Conservation (phyloP, 768 basidiomycete species). For the Phylloporus arenicola region DNA sequence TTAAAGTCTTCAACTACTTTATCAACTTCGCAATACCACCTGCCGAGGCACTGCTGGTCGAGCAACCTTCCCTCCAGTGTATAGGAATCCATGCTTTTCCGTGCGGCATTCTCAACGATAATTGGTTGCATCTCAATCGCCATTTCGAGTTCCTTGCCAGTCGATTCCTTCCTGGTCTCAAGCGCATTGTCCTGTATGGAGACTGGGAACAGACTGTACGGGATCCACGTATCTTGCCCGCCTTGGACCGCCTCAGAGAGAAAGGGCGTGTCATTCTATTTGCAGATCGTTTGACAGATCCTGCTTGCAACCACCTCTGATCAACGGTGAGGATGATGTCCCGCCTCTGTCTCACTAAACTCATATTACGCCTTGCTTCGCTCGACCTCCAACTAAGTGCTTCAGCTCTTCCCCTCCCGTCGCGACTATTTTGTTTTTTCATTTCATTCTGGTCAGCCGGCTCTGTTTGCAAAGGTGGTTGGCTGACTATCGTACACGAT, state of each 20-base stretch:
- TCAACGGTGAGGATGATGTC: constrained; percentile 3
- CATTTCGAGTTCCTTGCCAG: constrained; percentile 46
- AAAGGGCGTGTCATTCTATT: constrained; percentile 30
- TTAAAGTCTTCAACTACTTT: constrained; percentile 53
- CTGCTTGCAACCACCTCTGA: constrained; percentile 18
- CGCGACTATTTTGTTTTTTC: neutral
- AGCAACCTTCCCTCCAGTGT: constrained; percentile 34
- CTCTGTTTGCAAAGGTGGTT: neutral
- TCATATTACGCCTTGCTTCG: neutral
- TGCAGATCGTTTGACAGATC: constrained; percentile 8
- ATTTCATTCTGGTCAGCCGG: neutral
- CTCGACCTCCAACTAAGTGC: neutral
- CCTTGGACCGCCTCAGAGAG: constrained; percentile 28
- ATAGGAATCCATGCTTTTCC: constrained; percentile 50
- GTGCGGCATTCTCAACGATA: constrained; percentile 38
- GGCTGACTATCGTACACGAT: neutral
- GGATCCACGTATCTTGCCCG: constrained; percentile 35
- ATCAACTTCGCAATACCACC: constrained; percentile 42
- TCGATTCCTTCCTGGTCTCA: constrained; percentile 42
- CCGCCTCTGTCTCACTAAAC: neutral
- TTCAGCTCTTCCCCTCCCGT: neutral
- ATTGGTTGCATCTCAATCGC: constrained; percentile 25
- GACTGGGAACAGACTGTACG: constrained; percentile 42
- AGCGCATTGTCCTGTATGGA: constrained; percentile 44
- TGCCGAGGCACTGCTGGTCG: constrained; percentile 10